phyloP scores from a whole-genome alignment of 2,329 filamentous ascomycete species.

The Laburnicola sp. region DNA sequence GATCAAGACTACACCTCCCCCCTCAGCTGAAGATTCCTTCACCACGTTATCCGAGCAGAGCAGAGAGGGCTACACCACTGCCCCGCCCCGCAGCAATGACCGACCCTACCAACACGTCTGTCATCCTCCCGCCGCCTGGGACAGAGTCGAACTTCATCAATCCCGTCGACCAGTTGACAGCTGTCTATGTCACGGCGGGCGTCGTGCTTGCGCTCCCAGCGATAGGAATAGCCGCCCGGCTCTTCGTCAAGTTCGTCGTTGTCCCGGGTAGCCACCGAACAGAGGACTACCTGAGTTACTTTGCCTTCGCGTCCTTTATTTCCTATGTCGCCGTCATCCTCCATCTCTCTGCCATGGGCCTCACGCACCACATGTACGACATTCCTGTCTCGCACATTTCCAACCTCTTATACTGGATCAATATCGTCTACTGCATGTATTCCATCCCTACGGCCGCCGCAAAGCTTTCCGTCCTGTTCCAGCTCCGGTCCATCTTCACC shows the following conservation, averaged over 20 bases:
- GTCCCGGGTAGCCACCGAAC: neutral
- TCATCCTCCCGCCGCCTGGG: neutral
- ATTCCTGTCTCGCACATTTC: neutral
- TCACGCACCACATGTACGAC: neutral
- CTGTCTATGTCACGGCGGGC: neutral
- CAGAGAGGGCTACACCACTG: neutral
- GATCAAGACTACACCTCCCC: neutral
- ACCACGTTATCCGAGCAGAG: neutral
- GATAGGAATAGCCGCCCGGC: neutral
- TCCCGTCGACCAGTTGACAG: neutral
- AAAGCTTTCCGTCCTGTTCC: constrained; percentile 2
- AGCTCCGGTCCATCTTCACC: constrained; percentile 2
- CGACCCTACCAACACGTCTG: neutral
- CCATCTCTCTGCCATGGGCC: neutral
- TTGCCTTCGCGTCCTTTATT: neutral
- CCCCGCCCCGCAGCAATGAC: neutral
- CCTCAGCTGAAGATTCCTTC: neutral
- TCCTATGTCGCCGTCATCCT: neutral
- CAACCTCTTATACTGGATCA: neutral
- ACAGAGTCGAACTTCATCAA: neutral
- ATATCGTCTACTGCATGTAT: neutral
- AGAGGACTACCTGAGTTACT: constrained; percentile 2
- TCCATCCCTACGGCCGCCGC: constrained; percentile 1
- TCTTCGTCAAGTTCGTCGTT: constrained; percentile 2
- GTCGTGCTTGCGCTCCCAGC: neutral